Conservation (phyloP, 75 land plant genomes). For the Sequoiadendron giganteum region DNA sequence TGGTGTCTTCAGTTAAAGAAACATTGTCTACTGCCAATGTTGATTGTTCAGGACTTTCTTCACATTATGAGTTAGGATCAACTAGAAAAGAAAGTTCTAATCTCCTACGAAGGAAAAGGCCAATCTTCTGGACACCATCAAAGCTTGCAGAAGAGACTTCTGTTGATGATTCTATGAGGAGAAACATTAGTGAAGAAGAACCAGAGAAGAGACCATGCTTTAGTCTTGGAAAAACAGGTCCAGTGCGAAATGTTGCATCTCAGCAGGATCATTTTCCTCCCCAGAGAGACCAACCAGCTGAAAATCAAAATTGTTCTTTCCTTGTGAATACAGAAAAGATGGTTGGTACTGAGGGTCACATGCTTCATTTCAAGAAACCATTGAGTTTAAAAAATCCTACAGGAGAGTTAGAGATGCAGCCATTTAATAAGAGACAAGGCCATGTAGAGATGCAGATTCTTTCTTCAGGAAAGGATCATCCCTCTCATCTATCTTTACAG, state of each 20-base stretch:
- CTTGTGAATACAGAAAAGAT: not conserved
- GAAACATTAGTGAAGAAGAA: not conserved
- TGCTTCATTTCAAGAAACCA: not conserved
- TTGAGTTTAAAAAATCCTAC: not conserved
- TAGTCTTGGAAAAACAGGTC: not conserved
- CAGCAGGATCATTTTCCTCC: not conserved
- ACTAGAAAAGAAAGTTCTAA: not conserved
- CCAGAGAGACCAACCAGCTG: not conserved
- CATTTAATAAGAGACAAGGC: not conserved
- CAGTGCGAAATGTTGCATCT: not conserved
- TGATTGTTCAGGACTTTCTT: not conserved
- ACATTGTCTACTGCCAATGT: not conserved
- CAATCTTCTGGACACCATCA: not conserved
- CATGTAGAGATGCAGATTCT: not conserved
- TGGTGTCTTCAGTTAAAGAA: not conserved
- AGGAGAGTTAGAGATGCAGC: not conserved
- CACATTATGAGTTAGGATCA: not conserved
- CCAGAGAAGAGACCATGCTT: not conserved
- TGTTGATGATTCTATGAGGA: not conserved
- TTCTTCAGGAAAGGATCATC: not conserved
- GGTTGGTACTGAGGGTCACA: not conserved
- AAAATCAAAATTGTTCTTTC: not conserved
- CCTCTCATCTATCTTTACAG: not conserved
- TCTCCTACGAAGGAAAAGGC: not conserved
- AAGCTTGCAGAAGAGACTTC: not conserved